Percentiles rank a stretch among this genome's conserved stretches.
Conservation (phyloP, 2,329 filamentous ascomycete genomes). For the Stachybotrys elegans region DNA sequence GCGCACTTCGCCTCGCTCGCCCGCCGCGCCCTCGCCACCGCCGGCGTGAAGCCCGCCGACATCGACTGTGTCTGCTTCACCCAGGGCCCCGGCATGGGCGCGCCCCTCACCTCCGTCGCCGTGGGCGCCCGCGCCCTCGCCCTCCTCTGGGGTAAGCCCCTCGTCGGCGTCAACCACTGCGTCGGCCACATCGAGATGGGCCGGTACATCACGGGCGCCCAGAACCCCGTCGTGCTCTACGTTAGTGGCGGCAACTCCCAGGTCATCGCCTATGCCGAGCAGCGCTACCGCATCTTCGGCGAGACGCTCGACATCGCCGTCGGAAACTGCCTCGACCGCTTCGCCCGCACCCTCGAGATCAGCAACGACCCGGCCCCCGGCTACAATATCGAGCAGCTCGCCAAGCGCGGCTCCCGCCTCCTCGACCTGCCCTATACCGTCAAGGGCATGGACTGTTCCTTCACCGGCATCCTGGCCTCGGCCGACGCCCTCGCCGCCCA, state of each 20-base stretch:
- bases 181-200: slow-evolving; percentile 99
- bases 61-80: slow-evolving; percentile 95
- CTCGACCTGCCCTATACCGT: slow-evolving; percentile 92
- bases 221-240: slow-evolving; percentile 92
- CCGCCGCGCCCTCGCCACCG: slow-evolving; percentile 69
- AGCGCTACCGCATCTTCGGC: slow-evolving; percentile 94
- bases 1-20: slow-evolving; percentile 78
- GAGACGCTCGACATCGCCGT: slow-evolving; percentile 97
- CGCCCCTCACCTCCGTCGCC: slow-evolving; percentile 80
- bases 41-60: slow-evolving; percentile 55
- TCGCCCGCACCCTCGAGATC: slow-evolving; percentile 85
- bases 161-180: slow-evolving; percentile 96
- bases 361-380: slow-evolving; percentile 94
- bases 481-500: slow-evolving; percentile 75
- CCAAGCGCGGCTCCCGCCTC: slow-evolving; percentile 65
- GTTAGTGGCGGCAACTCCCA: slow-evolving; percentile 96
- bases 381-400: slow-evolving; percentile 96
- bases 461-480: slow-evolving; percentile 82
- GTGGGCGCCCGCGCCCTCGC: slow-evolving; percentile 77
- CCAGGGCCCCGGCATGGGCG: slow-evolving; percentile 93
- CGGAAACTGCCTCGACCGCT: slow-evolving; percentile 94
- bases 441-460: slow-evolving; percentile 98
- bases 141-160: slow-evolving; percentile 79
- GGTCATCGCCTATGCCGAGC: slow-evolving; percentile 93
- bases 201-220: slow-evolving; percentile 80